phyloP scores from a whole-genome alignment of 805 yeast genomes.

The Nakazawaea siamensis region DNA sequence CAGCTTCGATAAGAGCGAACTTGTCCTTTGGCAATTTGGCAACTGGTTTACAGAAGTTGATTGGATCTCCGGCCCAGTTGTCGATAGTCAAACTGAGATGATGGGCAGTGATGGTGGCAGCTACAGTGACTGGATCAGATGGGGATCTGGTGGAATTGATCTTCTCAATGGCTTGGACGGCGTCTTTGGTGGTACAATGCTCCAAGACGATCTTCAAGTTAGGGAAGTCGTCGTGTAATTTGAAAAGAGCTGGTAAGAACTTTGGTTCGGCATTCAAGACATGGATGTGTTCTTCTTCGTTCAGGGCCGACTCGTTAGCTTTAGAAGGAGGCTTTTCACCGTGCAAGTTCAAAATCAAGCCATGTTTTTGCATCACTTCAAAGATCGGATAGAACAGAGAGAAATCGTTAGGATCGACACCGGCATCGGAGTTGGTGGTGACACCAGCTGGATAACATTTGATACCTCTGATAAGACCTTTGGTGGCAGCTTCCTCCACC shows the following conservation, averaged over 20 bases:
- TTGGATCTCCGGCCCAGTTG: constrained; percentile 94
- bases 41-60: constrained; percentile 95
- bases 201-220: constrained; percentile 79
- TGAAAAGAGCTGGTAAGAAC: constrained; percentile 80
- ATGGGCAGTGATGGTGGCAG: constrained; percentile 94
- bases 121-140: constrained; percentile 45
- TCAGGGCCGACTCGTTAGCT: constrained; percentile 20
- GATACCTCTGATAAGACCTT: constrained; percentile 72
- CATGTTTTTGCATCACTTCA: constrained; percentile 74
- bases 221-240: constrained; percentile 79
- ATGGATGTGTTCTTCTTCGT: constrained; percentile 57
- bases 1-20: constrained; percentile 76
- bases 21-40: constrained; percentile 88
- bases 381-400: constrained; percentile 83
- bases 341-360: constrained; percentile 78
- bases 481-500: constrained; percentile 66
- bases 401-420: constrained; percentile 92
- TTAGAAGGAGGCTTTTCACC: constrained; percentile 81
- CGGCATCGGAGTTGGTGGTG: constrained; percentile 90
- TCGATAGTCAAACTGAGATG: constrained; percentile 85
- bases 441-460: constrained; percentile 99
- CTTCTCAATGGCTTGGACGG: constrained; percentile 65
- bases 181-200: constrained; percentile 90
- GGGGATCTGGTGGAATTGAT: constrained; percentile 43
- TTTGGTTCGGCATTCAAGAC: constrained; percentile 91